These are phyloP conservation scores for Mimosa pudica DNA, from an alignment of 306 rosid genomes.

Conservation along the genomic window DNA sequence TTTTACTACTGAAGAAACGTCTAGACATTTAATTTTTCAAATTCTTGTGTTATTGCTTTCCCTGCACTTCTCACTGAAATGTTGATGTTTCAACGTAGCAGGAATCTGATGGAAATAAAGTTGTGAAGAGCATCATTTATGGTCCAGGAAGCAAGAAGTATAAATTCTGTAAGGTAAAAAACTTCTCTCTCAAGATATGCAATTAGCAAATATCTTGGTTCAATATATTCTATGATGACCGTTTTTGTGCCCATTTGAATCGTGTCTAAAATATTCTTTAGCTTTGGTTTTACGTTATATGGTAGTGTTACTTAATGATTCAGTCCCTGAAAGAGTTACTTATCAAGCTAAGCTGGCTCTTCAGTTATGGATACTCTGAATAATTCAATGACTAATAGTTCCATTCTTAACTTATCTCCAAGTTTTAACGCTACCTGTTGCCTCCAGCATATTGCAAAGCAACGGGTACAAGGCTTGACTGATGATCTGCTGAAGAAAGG, in stretches of 20 bases:
- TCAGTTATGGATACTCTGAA: background rate
- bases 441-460: conserved; percentile 77
- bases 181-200: conserved; percentile 6
- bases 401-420: conserved; percentile 8
- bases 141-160: conserved; percentile 71
- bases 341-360: background rate
- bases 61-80: conserved; percentile 24
- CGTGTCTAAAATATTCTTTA: background rate
- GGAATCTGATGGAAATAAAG: conserved; percentile 85
- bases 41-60: conserved; percentile 22
- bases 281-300: background rate
- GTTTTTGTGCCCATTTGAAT: background rate
- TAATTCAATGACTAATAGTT: background rate
- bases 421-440: conserved; percentile 4
- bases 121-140: conserved; percentile 58
- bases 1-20: background rate
- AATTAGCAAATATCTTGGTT: background rate
- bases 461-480: conserved; percentile 59
- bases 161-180: conserved; percentile 70
- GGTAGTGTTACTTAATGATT: background rate
- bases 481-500: conserved; percentile 70
- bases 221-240: background rate
- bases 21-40: background rate
- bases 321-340: background rate
- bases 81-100: conserved; percentile 34